Evolutionary conservation across 1,284 basidiomycete genomes (phyloP), one percentile per base, ranked within the genome.

Genomic region (Cutaneotrichosporon sp.): DNA sequence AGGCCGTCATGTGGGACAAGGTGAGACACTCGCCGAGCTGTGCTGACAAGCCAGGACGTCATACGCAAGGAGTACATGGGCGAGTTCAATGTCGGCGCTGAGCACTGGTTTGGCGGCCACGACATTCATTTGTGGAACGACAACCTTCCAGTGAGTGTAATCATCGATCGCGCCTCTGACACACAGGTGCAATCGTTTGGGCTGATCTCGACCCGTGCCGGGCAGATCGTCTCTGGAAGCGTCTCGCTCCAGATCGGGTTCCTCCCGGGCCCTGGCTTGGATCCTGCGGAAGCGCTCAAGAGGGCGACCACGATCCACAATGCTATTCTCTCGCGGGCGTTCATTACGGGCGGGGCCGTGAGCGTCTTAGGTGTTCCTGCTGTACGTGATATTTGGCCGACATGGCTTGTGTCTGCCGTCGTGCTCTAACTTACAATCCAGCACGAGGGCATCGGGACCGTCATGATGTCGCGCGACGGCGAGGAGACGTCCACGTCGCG

Each of bases 1-100:
- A 97, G 76, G 84, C 93, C 55, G 89, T 97, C 36, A 84, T 93
- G 0, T 98, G 95, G 95, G 93, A 96, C 81, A 93, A 91, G 82
- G 95, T 96, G 74, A 71, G 79, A 14, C 38, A 21, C 9, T 8
- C 26, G 55, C 9, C 18, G 13, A 21, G 42, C 14, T 13, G 30
- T 11, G 38, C 30, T 58, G 31, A 58, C 30, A 49, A 26, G 26
- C 5, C 63, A 80, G 77, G 80, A 82, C 58, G 82, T 89, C 70
- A 79, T 92, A 69, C 86, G 85, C 75, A 94, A 96, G 82, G 94
- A 97, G 64, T 98, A 97, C 80, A 86, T 98, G 56, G 96, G 96
- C 34, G 96, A 98, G 79, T 85, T 87, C 11, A 86, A 87, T 0
- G 75, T 97, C 8, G 85, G 86, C 0, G 76, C 96, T 31, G 87